Conservation (phyloP, 192 early-diverging fungal genomes). For the Linnemannia elongata region DNA sequence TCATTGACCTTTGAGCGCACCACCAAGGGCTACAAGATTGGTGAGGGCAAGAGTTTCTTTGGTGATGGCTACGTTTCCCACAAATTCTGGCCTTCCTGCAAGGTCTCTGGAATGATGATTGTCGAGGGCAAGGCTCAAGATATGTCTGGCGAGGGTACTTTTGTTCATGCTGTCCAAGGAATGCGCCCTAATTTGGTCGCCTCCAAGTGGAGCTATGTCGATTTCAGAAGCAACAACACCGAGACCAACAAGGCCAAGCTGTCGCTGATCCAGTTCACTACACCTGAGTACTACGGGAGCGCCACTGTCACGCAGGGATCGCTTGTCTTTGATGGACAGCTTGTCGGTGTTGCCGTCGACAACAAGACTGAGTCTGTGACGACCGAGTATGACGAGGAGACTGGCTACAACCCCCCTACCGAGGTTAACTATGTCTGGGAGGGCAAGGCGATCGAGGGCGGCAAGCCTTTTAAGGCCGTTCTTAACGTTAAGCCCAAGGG, state of each 20-base stretch:
- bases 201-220: slow-evolving; percentile 87
- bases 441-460: slow-evolving; percentile 82
- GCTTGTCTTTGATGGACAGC: slow-evolving; percentile 74
- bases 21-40: slow-evolving; percentile 84
- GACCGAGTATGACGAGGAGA: slow-evolving; percentile 77
- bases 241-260: slow-evolving; percentile 73
- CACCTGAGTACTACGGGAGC: slow-evolving; percentile 77
- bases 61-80: slow-evolving; percentile 79
- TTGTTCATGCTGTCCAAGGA: slow-evolving; percentile 88
- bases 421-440: slow-evolving; percentile 79
- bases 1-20: slow-evolving; percentile 77
- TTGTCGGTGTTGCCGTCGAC: slow-evolving; percentile 82
- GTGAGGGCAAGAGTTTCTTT: slow-evolving; percentile 85
- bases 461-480: slow-evolving; percentile 71
- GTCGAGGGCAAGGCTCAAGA: slow-evolving; percentile 78
- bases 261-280: slow-evolving; percentile 82
- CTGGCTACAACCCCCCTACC: slow-evolving; percentile 87
- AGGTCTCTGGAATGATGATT: slow-evolving; percentile 78
- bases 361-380: slow-evolving; percentile 78
- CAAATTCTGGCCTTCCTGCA: slow-evolving; percentile 87
- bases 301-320: slow-evolving; percentile 81
- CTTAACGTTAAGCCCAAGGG: slow-evolving; percentile 73
- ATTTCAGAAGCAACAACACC: slow-evolving; percentile 65
- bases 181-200: slow-evolving; percentile 89
- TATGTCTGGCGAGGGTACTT: slow-evolving; percentile 78